These are phyloP conservation scores for Tetrapyrgos nigripes DNA, from an alignment of 1,284 basidiomycete species.

Conservation along the genomic window DNA sequence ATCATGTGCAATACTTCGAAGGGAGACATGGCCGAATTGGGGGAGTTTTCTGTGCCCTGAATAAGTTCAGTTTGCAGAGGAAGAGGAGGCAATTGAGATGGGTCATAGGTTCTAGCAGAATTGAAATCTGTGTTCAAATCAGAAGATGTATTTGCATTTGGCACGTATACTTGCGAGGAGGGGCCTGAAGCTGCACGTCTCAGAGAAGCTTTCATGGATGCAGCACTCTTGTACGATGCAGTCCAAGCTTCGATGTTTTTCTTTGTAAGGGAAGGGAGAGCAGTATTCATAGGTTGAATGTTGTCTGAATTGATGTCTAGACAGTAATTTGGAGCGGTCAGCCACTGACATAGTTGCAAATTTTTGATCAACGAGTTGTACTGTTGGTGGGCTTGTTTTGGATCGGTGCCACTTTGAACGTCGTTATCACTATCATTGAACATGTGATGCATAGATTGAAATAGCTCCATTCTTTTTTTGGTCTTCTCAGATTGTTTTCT, in stretches of 20 bases:
- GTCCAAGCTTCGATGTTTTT: neutral
- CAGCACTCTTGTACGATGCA: no score
- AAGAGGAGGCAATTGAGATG: no score
- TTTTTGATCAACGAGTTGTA: neutral
- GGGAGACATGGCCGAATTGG: no score
- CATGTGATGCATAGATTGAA: neutral
- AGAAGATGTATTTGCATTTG: no score
- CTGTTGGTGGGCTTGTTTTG: neutral
- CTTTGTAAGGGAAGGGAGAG: neutral
- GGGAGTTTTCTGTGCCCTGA: no score
- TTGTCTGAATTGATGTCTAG: neutral
- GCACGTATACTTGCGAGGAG: no score
- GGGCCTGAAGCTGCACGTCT: no score
- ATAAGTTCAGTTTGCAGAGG: no score
- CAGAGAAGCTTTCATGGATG: no score
- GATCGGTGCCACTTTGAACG: neutral
- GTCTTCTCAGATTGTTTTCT: neutral
- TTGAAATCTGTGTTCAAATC: no score
- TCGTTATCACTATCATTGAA: neutral
- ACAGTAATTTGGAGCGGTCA: neutral
- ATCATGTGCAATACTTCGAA: no score
- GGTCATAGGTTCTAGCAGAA: no score
- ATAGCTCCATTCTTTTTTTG: neutral
- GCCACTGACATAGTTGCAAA: neutral
- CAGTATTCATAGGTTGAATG: neutral